Evolutionary conservation across 192 early-diverging fungal genomes (phyloP), one percentile per base, ranked within the genome.

Genomic region (Paraglomus brasilianum): DNA sequence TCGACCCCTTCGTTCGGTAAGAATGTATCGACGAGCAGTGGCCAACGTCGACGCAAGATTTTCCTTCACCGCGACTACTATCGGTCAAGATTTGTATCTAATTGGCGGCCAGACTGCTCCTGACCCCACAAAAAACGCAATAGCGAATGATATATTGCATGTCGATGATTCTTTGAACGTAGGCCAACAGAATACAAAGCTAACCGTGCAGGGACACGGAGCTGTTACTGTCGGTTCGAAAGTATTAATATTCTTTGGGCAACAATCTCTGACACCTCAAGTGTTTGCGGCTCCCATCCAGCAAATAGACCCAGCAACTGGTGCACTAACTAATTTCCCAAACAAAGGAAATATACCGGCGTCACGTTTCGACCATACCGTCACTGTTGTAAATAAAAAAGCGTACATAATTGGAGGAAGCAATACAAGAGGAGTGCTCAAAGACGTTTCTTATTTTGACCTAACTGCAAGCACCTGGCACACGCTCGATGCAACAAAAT

Each of bases 181-280:
- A 39, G 50, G 47, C 46, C 44, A 65, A 65, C 8, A 65, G 24
- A 65, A 50, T 39, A 4, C 47, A 49, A 65, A 36, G 10, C 40
- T 65, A 38, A 10, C 63, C 63, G 63, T 65, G 63, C 30, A 24
- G 13, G 63, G 63, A 49, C 63, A 65, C 46, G 63, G 46, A 15
- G 63, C 63, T 38, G 46, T n/a, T 47, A 45, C 44, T 13, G 19
- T 65, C 36, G 19, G 30, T 65, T 65, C 63, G 19, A 65, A 50
- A 17, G 8, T 65, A 49, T 24, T 65, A 40, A 49, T 65, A 65
- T 49, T 48, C 24, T 65, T 48, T 40, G 63, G 63, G n/a, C 38
- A 19, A 17, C 24, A 65, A 65, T 10, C 44, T 19, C 10, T 65
- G 10, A 22, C 46, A 15, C 63, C 63, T 8, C 21, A 30, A 36